Evolutionary conservation across 148 eudicot species (phyloP).

Genomic region (Euryodendron excelsum): DNA sequence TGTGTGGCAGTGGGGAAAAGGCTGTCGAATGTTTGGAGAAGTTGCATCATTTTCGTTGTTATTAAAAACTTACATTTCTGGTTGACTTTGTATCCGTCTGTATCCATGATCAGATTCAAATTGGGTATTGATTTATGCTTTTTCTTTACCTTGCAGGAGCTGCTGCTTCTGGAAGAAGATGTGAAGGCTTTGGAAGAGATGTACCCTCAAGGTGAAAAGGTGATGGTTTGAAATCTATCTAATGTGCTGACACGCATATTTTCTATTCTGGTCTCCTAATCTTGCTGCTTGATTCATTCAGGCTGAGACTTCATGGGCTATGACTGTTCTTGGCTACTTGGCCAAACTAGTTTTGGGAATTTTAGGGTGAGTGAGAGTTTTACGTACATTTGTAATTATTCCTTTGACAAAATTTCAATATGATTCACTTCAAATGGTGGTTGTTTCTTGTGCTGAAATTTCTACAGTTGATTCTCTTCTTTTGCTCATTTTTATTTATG

Average conservation of each 20-base stretch:
- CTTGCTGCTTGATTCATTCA: slow-evolving; percentile 29
- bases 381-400: neutral
- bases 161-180: slow-evolving; percentile 90
- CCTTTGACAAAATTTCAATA: neutral
- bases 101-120: neutral
- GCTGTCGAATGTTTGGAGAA: neutral
- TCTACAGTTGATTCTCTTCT: neutral
- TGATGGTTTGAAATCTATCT: slow-evolving; percentile 23
- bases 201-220: slow-evolving; percentile 99
- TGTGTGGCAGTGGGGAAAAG: neutral
- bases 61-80: neutral
- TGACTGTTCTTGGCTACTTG: slow-evolving; percentile 96
- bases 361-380: slow-evolving; percentile 56
- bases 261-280: slow-evolving; percentile 8
- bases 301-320: slow-evolving; percentile 99
- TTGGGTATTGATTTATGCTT: slow-evolving; percentile 12
- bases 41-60: neutral
- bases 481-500: neutral
- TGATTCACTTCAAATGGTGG: neutral
- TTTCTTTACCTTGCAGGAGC: slow-evolving; percentile 54
- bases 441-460: neutral
- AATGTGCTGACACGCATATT: slow-evolving; percentile 9
- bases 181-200: slow-evolving; percentile 95
- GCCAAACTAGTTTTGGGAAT: slow-evolving; percentile 85
- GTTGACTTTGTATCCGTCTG: neutral